A percentile compares a stretch with the other conserved stretches of the same genome.
These are phyloP conservation scores for Candida ascalaphidarum DNA, from an alignment of 805 yeast genomes.

Conservation along the genomic window DNA sequence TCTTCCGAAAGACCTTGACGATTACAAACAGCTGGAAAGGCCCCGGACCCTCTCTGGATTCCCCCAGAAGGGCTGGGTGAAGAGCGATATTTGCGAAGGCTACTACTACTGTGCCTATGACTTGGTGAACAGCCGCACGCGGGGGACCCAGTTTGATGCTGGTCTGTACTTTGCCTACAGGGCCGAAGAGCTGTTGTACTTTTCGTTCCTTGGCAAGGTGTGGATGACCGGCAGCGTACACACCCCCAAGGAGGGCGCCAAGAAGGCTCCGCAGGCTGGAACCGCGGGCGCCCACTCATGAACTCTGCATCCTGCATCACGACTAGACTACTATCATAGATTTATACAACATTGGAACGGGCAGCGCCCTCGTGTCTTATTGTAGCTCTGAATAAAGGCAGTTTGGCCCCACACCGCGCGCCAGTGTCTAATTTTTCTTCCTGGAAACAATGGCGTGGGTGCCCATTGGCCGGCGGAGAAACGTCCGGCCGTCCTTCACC, in stretches of 20 bases:
- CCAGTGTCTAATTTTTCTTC: no score
- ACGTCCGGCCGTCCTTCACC: conserved; percentile 1
- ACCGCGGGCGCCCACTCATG: no score
- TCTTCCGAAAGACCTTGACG: conserved; percentile 24
- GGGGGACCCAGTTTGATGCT: conserved; percentile 6
- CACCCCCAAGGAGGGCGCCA: no score
- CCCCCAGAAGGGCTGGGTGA: conserved; percentile 38
- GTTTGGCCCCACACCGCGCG: no score
- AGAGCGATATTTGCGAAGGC: conserved; percentile 22
- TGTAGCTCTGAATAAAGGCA: no score
- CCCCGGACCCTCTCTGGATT: conserved; percentile 12
- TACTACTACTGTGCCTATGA: conserved; percentile 34
- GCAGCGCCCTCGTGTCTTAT: no score
- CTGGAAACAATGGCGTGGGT: not conserved
- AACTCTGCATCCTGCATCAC: no score
- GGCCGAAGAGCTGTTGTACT: conserved; percentile 6
- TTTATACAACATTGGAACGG: no score
- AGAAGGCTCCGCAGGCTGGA: no score
- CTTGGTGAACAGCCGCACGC: conserved; percentile 12
- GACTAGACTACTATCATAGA: no score
- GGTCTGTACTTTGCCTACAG: conserved; percentile 19
- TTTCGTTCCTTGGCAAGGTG: conserved; percentile 24
- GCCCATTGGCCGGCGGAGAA: not conserved
- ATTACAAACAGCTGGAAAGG: conserved; percentile 7
- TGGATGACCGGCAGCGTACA: conserved; percentile 25